Evolutionary conservation across 768 basidiomycete genomes (phyloP), one percentile per base, ranked within the genome.

Genomic region (Cystofilobasidium bisporidii): DNA sequence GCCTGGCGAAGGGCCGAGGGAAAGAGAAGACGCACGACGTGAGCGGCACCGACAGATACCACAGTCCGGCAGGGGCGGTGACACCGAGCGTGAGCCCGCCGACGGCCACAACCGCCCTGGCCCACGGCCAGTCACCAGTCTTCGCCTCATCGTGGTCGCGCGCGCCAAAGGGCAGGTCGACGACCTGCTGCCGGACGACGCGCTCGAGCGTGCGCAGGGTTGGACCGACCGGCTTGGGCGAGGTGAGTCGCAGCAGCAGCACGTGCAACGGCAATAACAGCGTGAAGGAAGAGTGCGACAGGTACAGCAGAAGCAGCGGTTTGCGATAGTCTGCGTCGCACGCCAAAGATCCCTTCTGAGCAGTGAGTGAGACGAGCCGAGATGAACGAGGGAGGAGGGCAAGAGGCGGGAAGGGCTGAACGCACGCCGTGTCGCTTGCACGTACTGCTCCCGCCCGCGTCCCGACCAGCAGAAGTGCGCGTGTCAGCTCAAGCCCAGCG

Each of bases 231-330:
- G 86, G 80, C 41, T 82, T 76, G 53, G 83, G 45, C 80, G 82
- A 56, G 38, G 63, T 60, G 40, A 81, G 61, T 10, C 77, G 75
- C 32, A 97, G 83, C 72, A 85, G 84, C 28, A 85, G 71, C 24
- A 93, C 76, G 78, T 98, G 94, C 17, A 89, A 73, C 0, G 92
- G 92, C 71, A 93, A 87, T 71, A 89, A 84, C 70, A 93, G 73
- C 22, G 80, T 73, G 76, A 97, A 88, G 0, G 77, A 77, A 10
- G 50, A 48, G 43, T 68, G 65, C 20, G 71, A 53, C 15, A 70
- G 58, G 15, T 33, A 70, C 90, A 75, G 72, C 30, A 74, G 80
- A 73, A 97, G 87, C 81, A 85, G 94, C 0, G 94, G 89, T 68
- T 96, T 89, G 62, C 85, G 81, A 78, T 88, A 99, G 40, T 80